Base-by-base conservation (phyloP, 202 grass and related monocot genomes). In the Setaria italica region DNA sequence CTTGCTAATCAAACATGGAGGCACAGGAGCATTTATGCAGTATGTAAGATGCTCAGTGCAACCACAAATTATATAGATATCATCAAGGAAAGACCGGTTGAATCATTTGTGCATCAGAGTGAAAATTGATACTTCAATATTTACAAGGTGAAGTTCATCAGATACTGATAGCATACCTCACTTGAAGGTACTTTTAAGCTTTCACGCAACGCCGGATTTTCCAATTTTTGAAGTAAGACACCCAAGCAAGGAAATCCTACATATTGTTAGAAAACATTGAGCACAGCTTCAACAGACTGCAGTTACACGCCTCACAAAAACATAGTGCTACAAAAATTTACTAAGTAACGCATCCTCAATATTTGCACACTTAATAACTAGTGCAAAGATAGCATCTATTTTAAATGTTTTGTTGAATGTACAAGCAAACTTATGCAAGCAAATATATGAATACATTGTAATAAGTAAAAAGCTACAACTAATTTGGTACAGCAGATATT, bases 181-280 rank as follows among this genome's bases (percentile, higher is more conserved):
- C 92, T 90, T 21, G 88, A 95, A 87, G 93, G 72, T 82, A 95
- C 91, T 94, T 89, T 94, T 87, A 95, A 90, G 88, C 88, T 92
- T 88, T 92, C 91, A 79, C 96, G 85, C 62, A 99, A 85, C 76
- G 93, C 88, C 43, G 89, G 91, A 80, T 99, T 99, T 91, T 95
- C 96, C 86, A 99, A 79, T 87, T 99, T 99, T 70, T 99, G 96
- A 80, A 99, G 90, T 88, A 95, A 84, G 68, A 99, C 96, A 47
- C 96, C 96, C 85, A 99, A 76, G 54, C 81, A 99, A 92, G 96
- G 93, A 95, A 99, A 99, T 88, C 96, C 96, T 99, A 78, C 66
- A 91, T 79, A 42, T 76, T 71, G 56, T 86, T 72, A 43, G 37
- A 21, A 82, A 78, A 79, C 49, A 86, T 42, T 72, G 39, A 72